These are phyloP conservation scores for Graphiopsis chlorocephala DNA, from an alignment of 2,329 filamentous ascomycete species.

Conservation along the genomic window DNA sequence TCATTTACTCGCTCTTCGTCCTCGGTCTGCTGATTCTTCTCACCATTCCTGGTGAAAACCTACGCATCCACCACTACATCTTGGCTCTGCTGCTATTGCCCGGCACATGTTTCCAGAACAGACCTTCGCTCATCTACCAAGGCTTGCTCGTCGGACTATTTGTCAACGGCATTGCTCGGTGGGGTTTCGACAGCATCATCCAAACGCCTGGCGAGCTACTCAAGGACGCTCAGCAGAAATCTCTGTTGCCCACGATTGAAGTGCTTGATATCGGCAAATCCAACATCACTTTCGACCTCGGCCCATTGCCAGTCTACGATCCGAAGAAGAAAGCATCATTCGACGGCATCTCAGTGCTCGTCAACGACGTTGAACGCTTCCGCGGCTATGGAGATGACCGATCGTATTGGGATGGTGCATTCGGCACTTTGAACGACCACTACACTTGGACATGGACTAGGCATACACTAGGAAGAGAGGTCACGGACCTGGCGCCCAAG, in stretches of 20 bases:
- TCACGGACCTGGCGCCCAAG: slow-evolving; percentile 5
- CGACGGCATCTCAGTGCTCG: slow-evolving; percentile 74
- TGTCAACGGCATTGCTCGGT: slow-evolving; percentile 88
- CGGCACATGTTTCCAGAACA: slow-evolving; percentile 83
- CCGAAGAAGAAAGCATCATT: slow-evolving; percentile 50
- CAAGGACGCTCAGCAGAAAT: slow-evolving; percentile 53
- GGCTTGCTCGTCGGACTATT: slow-evolving; percentile 87
- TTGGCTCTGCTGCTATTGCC: slow-evolving; percentile 81
- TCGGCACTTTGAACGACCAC: slow-evolving; percentile 23
- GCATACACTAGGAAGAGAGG: slow-evolving; percentile 21
- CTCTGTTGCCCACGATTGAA: slow-evolving; percentile 54
- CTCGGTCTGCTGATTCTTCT: slow-evolving; percentile 67
- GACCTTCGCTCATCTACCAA: slow-evolving; percentile 81
- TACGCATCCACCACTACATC: slow-evolving; percentile 95
- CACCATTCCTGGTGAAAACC: slow-evolving; percentile 69
- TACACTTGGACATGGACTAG: slow-evolving; percentile 36
- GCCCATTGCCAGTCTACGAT: slow-evolving; percentile 31
- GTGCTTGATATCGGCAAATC: slow-evolving; percentile 48
- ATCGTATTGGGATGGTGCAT: slow-evolving; percentile 37
- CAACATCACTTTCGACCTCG: slow-evolving; percentile 66
- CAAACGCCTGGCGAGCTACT: slow-evolving; percentile 74
- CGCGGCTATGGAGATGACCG: slow-evolving; percentile 65
- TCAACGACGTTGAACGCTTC: slow-evolving; percentile 83
- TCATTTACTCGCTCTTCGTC: slow-evolving; percentile 70
- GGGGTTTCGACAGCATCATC: slow-evolving; percentile 87